These are phyloP conservation scores for Wickerhamomyces kurtzmanii DNA, from an alignment of 805 yeast species.

Conservation along the genomic window DNA sequence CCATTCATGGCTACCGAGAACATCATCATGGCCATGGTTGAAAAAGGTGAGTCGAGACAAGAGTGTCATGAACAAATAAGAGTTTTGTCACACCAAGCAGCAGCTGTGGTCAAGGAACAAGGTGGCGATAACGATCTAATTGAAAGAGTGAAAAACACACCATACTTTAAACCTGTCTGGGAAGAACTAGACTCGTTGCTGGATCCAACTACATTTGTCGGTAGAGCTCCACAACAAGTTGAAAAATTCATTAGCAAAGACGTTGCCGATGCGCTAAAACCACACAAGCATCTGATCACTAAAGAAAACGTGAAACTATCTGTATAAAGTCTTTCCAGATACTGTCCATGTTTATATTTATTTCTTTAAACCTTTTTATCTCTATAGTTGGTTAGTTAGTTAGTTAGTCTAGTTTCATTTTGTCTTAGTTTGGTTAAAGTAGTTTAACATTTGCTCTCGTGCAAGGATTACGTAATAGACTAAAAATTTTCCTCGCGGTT, in stretches of 20 bases:
- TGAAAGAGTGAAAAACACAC: conserved; percentile 69
- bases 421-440: no score
- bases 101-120: conserved; percentile 92
- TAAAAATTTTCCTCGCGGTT: no score
- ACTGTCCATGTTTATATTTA: no score
- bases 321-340: no score
- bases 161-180: conserved; percentile 87
- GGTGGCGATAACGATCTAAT: conserved; percentile 98
- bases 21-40: conserved; percentile 99
- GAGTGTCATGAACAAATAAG: conserved; percentile 97
- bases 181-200: conserved; percentile 67
- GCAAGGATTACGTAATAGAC: no score
- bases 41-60: conserved; percentile 95
- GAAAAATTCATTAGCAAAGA: conserved; percentile 83
- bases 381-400: no score
- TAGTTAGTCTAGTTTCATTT: no score
- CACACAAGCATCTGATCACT: conserved; percentile 49
- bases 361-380: no score
- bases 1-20: conserved; percentile 99
- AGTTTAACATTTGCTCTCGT: no score
- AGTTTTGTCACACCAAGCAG: conserved; percentile 94
- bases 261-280: conserved; percentile 73
- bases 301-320: conserved; percentile 66
- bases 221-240: conserved; percentile 97
- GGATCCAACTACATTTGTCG: conserved; percentile 91